A percentile compares a stretch with the other conserved stretches of the same genome.
Conservation (phyloP, 2,329 filamentous ascomycete genomes). For the Huntiella decipiens region DNA sequence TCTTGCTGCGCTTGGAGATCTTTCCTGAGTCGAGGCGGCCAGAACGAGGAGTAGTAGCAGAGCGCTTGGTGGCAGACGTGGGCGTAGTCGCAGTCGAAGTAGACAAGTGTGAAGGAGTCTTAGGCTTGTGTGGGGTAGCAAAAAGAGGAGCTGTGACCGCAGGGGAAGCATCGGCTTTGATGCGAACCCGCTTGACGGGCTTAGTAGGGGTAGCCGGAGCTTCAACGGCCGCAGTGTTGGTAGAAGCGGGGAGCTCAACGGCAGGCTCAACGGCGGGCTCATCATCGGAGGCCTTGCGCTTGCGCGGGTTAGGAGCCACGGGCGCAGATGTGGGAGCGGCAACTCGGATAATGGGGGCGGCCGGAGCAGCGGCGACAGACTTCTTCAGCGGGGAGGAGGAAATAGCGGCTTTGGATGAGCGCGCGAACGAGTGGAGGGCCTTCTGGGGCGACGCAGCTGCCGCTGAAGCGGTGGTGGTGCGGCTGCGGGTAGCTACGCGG, state of each 20-base stretch:
- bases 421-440: slow-evolving; percentile 7
- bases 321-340: slow-evolving; percentile 15
- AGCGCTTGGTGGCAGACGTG: slow-evolving; percentile 7
- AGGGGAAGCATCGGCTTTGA: slow-evolving; percentile 9
- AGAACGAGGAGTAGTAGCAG: slow-evolving; percentile 10
- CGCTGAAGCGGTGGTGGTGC: slow-evolving; percentile 5
- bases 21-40: slow-evolving; percentile 10
- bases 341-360: slow-evolving; percentile 10
- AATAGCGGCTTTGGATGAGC: slow-evolving; percentile 14
- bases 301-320: slow-evolving; percentile 17
- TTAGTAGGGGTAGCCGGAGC: slow-evolving; percentile 7
- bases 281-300: slow-evolving; percentile 20
- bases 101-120: neutral
- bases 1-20: slow-evolving; percentile 11
- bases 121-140: slow-evolving; percentile 7
- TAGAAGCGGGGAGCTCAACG: neutral
- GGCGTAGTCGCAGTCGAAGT: slow-evolving; percentile 2
- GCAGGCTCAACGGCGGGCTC: slow-evolving; percentile 17
- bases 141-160: slow-evolving; percentile 4
- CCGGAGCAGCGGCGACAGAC: neutral
- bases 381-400: slow-evolving; percentile 17
- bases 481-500: slow-evolving; percentile 10
- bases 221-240: slow-evolving; percentile 5
- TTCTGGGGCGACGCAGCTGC: slow-evolving; percentile 6
- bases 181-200: slow-evolving; percentile 10